phyloP scores from a whole-genome alignment of 805 yeast genomes.

The Candida railenensis region DNA sequence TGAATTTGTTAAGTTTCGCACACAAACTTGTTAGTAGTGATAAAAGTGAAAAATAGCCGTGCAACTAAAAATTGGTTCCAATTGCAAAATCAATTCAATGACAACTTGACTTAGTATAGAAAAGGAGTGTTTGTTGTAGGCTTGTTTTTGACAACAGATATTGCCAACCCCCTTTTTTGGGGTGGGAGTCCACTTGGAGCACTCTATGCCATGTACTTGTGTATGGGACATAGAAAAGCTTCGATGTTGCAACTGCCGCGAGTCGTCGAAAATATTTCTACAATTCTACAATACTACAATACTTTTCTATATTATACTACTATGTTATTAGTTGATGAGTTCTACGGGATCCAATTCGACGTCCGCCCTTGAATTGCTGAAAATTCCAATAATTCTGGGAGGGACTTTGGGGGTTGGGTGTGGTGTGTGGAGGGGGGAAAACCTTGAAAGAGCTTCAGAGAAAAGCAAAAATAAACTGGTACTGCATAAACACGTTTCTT shows the following conservation, averaged over 20 bases:
- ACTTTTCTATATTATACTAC: neutral
- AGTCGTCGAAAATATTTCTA: too few species aligned
- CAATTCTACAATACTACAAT: too few species aligned
- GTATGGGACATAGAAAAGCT: too few species aligned
- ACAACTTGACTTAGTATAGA: neutral
- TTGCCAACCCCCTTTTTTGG: neutral
- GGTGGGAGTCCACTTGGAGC: neutral
- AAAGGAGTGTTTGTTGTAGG: neutral
- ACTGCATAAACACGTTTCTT: neutral
- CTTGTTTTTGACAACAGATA: neutral
- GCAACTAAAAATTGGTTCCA: neutral
- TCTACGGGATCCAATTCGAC: neutral
- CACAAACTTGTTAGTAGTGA: neutral
- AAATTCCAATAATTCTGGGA: neutral
- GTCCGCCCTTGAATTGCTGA: neutral
- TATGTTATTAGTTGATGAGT: too few species aligned
- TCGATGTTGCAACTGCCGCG: too few species aligned
- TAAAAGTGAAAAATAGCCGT: conserved; percentile 1
- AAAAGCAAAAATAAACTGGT: too few species aligned
- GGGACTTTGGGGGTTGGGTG: too few species aligned
- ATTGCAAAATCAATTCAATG: neutral
- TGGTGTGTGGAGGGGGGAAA: neutral
- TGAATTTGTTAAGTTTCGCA: neutral
- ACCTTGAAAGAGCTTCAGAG: neutral
- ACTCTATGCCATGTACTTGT: too few species aligned